Evolutionary conservation across 2,329 filamentous ascomycete species (phyloP), one percentile per base, ranked within the genome.

Genomic region (Scytalidium lignicola): DNA sequence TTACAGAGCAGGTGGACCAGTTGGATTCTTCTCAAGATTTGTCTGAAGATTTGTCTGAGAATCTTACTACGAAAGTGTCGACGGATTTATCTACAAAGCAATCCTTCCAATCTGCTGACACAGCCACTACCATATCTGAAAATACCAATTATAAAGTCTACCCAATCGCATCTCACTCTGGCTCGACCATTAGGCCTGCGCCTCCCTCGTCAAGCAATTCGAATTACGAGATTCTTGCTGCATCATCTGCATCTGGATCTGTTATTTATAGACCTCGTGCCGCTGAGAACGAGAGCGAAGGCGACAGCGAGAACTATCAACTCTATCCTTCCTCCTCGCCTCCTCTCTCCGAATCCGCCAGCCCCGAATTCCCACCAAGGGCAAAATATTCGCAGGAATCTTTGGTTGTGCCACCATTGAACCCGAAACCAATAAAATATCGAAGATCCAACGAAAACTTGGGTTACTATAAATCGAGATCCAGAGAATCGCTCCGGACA

Each of bases 321-420:
- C 58, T 82, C 17, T 71, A 79, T 63, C 71, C 71, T 45, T 69
- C 71, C 19, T 60, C 66, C 2, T 73, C 72, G 2, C 54, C 52
- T 44, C 5, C 22, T 28, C 65, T 70, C 9, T 60, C 61, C 21
- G 72, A 69, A 10, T 57, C 64, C 22, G 60, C 56, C 21, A 67
- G 70, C 32, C 54, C 54, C 43, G 46, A 56, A 20, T 61, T 58
- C 26, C 52, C 54, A 18, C 54, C 32, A 5, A 37, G n/a, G 15
- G 8, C 60, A 15, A 71, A 74, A 48, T 83, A 78, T 59, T 84
- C 82, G 0, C 79, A 79, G 54, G 81, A 84, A 58, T 84, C 80
- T 53, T 67, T 85, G 23, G 59, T 79, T 12, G 77, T 84, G 13
- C 70, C 77, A 8, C 80, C 81, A 0, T 65, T 85, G 17, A 70